A percentile compares a stretch with the other conserved stretches of the same genome.
Evolutionary conservation across 129 eudicot genomes (phyloP).

Genomic region (Lonicera japonica): DNA sequence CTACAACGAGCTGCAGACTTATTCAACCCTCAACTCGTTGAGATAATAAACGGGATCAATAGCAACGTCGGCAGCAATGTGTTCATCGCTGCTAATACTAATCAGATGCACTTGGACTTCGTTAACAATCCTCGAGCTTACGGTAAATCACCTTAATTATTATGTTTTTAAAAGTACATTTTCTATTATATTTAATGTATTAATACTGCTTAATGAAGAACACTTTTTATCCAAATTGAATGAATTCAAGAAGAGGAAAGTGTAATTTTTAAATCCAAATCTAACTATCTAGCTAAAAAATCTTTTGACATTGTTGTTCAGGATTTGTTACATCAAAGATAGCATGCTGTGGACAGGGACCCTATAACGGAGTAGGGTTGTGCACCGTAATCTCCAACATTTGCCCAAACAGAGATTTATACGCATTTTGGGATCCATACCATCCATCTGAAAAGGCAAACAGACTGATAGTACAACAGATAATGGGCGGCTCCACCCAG

Average conservation of each 20-base stretch:
- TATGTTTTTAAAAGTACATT: too few relatives aligned
- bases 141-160: too few relatives aligned
- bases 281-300: too few relatives aligned
- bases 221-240: too few relatives aligned
- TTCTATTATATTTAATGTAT: too few relatives aligned
- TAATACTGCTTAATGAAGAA: too few relatives aligned
- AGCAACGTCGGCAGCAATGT: conserved; percentile 4
- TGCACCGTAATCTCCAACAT: conserved; percentile 54
- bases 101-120: conserved; percentile 10
- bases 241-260: too few relatives aligned
- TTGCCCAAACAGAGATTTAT: conserved; percentile 50
- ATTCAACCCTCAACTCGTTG: conserved; percentile 16
- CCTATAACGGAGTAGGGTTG: conserved; percentile 57
- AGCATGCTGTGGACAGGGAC: conserved; percentile 87
- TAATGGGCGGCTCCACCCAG: conserved; percentile 37
- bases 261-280: too few relatives aligned
- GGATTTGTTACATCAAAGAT: conserved; percentile 63
- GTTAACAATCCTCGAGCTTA: conserved; percentile 11
- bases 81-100: conserved; percentile 7
- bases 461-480: conserved; percentile 36
- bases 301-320: conserved; percentile 11
- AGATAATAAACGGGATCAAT: conserved; percentile 8
- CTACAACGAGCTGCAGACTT: conserved; percentile 2
- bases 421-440: conserved; percentile 73
- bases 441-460: conserved; percentile 71